Base-by-base conservation (phyloP, 441 rosid genomes). In the Biscutella laevigata region DNA sequence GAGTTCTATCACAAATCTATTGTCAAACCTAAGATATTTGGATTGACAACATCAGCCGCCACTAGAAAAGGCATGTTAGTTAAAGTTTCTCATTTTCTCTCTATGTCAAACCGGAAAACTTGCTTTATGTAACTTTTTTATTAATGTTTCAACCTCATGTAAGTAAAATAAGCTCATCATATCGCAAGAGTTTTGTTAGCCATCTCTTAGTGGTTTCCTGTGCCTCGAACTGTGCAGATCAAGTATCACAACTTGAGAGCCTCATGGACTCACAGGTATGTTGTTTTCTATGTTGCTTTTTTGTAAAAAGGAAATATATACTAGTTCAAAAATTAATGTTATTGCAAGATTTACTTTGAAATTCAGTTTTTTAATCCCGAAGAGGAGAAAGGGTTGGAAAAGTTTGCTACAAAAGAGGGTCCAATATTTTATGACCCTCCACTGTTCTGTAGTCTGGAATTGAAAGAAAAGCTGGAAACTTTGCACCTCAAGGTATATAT, bases 21-120 rank as follows among this genome's bases (percentile, higher is more conserved):
- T 42, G 33, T 61, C 53, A 84, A 82, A 76, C 99, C 97, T n/a
- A 88, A 76, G 79, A 71, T 92, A 52, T 79, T 92, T 74, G 97
- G 95, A 66, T 79, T 92, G 87, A 82, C 97, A 4, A 76, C 90
- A 1, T 76, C 95, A 12, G 79, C 78, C 19, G 79, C 71, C 28
- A 39, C 71, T 53, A 68, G 77, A 58, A 86, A 79, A 77, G 97
- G 99, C 81, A 76, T 57, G 71, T 20, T 62, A 30, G 30, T 52
- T 33, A 4, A 41, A 6, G 2, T 17, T 16, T 15, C 17, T 39
- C n/a, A 15, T 50, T 59, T 30, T 37, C 35, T 60, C 12, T 19
- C 30, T 51, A 37, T 63, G 39, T 16, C 43, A 41, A 56, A 65
- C 29, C 4, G 10, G 25, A 41, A 21, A 51, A 24, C 15, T 35